These are phyloP conservation scores for Thelonectria discophora DNA, from an alignment of 2,329 filamentous ascomycete species.

Conservation along the genomic window DNA sequence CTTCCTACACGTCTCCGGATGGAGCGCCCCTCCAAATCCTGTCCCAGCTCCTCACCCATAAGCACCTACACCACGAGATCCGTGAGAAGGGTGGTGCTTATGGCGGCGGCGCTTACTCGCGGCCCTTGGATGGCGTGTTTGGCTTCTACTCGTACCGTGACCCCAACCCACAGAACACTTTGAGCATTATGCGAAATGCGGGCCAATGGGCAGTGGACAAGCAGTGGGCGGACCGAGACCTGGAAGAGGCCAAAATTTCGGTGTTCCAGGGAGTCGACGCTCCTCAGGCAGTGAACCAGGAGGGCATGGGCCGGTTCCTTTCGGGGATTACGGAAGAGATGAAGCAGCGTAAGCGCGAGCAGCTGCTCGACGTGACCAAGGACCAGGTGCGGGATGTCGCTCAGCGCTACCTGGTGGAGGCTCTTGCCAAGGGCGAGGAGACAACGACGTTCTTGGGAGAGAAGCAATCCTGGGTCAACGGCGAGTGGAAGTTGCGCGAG, in stretches of 20 bases:
- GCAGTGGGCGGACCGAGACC: constrained; percentile 81
- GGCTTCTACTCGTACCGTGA: constrained; percentile 98
- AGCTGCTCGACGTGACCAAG: constrained; percentile 84
- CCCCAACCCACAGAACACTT: constrained; percentile 89
- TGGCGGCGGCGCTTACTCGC: constrained; percentile 87
- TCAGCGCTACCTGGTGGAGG: constrained; percentile 80
- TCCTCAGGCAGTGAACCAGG: constrained; percentile 83
- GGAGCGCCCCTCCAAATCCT: constrained; percentile 88
- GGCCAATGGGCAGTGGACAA: constrained; percentile 85
- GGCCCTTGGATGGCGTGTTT: constrained; percentile 83
- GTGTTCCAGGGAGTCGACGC: constrained; percentile 94
- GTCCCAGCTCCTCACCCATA: constrained; percentile 92
- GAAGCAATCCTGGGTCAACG: constrained; percentile 80
- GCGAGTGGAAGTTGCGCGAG: constrained; percentile 77
- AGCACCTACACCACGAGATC: constrained; percentile 96
- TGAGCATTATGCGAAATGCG: constrained; percentile 83
- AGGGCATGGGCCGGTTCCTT: constrained; percentile 87
- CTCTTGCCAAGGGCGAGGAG: constrained; percentile 66
- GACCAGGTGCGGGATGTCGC: constrained; percentile 84
- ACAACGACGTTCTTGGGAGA: constrained; percentile 81
- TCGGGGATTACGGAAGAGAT: constrained; percentile 88
- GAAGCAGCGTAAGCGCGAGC: constrained; percentile 84
- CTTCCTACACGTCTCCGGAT: constrained; percentile 79
- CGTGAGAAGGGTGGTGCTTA: constrained; percentile 98
- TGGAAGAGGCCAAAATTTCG: constrained; percentile 95